A percentile compares a stretch with the other conserved stretches of the same genome.
These are phyloP conservation scores for Zoysia pacifica DNA, from an alignment of 176 grass and related monocot genomes.

Conservation along the genomic window DNA sequence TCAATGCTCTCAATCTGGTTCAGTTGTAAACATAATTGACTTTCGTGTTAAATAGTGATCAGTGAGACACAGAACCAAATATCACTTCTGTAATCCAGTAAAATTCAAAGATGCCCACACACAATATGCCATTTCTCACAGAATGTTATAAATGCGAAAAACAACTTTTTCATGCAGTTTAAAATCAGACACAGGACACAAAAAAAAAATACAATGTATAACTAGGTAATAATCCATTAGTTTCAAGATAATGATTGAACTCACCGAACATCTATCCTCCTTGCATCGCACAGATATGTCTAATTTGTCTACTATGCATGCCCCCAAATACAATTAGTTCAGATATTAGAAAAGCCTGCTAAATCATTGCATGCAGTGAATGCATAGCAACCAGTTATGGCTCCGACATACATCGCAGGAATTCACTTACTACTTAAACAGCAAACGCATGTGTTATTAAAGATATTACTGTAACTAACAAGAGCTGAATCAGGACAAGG, in stretches of 20 bases:
- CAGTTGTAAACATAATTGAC: background rate
- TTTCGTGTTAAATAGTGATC: background rate
- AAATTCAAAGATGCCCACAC: background rate
- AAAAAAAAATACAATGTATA: conserved; percentile 1
- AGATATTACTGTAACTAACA: background rate
- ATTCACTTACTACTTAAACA: conserved; percentile 23
- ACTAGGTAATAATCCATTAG: background rate
- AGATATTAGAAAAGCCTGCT: background rate
- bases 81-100: conserved; percentile 18
- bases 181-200: background rate
- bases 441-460: background rate
- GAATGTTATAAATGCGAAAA: conserved; percentile 4
- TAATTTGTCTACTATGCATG: background rate
- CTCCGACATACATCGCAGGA: conserved; percentile 9
- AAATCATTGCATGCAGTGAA: conserved; percentile 15
- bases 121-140: background rate
- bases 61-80: background rate
- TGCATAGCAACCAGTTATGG: background rate
- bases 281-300: background rate
- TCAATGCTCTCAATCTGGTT: conserved; percentile 8
- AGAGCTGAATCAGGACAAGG: conserved; percentile 1
- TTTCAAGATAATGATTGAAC: background rate
- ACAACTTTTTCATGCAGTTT: background rate
- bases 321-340: background rate
- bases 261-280: background rate